These are phyloP conservation scores for Suhomyces faveliae DNA, from an alignment of 805 yeast species.

Conservation along the genomic window DNA sequence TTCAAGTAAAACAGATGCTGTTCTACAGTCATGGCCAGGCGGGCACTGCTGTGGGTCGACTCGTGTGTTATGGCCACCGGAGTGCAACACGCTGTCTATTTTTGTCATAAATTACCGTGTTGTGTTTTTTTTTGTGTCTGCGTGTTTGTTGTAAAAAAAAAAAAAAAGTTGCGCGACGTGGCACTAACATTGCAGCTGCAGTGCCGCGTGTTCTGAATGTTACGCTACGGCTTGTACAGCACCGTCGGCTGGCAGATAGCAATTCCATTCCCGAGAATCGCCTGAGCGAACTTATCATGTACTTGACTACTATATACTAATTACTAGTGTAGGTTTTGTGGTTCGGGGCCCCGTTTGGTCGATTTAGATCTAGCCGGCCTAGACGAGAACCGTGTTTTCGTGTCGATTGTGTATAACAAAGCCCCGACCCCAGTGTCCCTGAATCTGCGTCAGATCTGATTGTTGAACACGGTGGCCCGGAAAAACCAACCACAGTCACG, in stretches of 20 bases:
- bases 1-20: not conserved
- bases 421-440: slow-evolving; percentile 2
- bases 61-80: not conserved
- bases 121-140: not conserved
- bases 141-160: not conserved
- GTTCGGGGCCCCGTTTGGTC: not conserved
- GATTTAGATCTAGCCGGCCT: not conserved
- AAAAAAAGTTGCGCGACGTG: slow-evolving; percentile 1
- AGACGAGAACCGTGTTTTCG: not conserved
- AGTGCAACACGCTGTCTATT: not conserved
- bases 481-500: not conserved
- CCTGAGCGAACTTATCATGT: too few species aligned
- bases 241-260: not conserved
- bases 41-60: not conserved
- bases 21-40: not conserved
- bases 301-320: not conserved
- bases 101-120: not conserved
- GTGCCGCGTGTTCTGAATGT: not conserved
- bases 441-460: slow-evolving; percentile 1
- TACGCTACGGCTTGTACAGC: not conserved
- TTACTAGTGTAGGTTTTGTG: not conserved
- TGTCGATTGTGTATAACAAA: not conserved
- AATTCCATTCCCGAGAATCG: not conserved
- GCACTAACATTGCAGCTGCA: not conserved
- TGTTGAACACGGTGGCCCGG: not conserved